Conservation (phyloP, 2,329 filamentous ascomycete species). For the Penicillium sp. region DNA sequence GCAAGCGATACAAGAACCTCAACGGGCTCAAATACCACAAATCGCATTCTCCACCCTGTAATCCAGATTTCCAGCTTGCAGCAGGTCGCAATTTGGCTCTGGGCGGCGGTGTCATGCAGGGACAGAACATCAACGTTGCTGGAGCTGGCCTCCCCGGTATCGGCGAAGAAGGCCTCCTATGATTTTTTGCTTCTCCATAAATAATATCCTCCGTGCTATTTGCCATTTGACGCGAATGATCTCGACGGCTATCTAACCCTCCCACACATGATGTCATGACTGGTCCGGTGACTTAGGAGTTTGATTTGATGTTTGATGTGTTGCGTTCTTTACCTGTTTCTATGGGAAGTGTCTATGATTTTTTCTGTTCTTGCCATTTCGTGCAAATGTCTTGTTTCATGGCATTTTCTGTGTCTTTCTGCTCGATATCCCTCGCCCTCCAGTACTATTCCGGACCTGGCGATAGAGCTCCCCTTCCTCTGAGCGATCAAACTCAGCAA, state of each 20-base stretch:
- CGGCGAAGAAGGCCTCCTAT: constrained; percentile 45
- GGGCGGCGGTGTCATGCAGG: constrained; percentile 46
- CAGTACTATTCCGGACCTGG: constrained; percentile 11
- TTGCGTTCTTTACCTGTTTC: constrained; percentile 2
- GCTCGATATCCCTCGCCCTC: constrained; percentile 25
- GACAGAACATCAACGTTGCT: constrained; percentile 49
- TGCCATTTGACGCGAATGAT: constrained; percentile 30
- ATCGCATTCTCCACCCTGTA: constrained; percentile 83
- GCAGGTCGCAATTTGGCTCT: constrained; percentile 41
- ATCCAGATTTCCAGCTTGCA: constrained; percentile 70
- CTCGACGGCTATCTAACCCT: constrained; percentile 23
- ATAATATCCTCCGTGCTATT: constrained; percentile 19
- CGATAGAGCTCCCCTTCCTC: constrained; percentile 16
- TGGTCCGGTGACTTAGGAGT: constrained; percentile 25
- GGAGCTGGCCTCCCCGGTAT: constrained; percentile 50
- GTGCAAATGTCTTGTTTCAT: constrained; percentile 3
- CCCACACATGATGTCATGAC: constrained; percentile 27
- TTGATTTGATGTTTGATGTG: constrained; percentile 13
- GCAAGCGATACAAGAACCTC: constrained; percentile 98
- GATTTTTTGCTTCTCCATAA: constrained; percentile 18
- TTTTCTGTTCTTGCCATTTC: constrained; percentile 10
- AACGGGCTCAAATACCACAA: constrained; percentile 97
- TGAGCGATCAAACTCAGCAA: constrained; percentile 19
- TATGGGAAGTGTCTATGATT: background rate
- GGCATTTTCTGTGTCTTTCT: constrained; percentile 10